Evolutionary conservation across 768 basidiomycete genomes (phyloP).

Genomic region (Artomyces pyxidatus): DNA sequence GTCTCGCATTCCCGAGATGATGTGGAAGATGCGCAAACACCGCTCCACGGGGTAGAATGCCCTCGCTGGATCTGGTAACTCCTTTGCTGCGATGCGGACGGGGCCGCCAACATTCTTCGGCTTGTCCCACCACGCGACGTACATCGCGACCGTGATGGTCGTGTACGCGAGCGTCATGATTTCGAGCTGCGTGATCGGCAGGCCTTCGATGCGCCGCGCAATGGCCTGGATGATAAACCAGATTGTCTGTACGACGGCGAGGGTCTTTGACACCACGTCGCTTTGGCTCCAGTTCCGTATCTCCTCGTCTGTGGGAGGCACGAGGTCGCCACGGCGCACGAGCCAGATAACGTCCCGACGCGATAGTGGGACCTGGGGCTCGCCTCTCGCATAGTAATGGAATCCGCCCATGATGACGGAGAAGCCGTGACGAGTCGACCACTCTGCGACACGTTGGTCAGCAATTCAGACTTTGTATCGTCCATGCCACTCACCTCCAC

Average conservation of each 20-base stretch:
- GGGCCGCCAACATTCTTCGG: not conserved
- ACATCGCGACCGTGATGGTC: not conserved
- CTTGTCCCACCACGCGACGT: not conserved
- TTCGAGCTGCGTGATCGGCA: not conserved
- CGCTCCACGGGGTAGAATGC: no score
- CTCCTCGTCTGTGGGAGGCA: not conserved
- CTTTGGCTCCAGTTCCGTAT: not conserved
- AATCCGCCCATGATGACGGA: not conserved
- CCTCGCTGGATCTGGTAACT: no score
- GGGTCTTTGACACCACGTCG: not conserved
- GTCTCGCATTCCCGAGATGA: not conserved
- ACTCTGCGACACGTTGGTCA: not conserved
- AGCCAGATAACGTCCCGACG: not conserved
- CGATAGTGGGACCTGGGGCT: not conserved
- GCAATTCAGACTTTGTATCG: no score
- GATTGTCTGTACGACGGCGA: not conserved
- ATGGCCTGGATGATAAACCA: not conserved
- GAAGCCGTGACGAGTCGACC: not conserved
- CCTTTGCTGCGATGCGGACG: no score
- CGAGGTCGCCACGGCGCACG: not conserved
- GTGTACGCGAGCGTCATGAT: not conserved
- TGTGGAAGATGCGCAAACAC: no score
- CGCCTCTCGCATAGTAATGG: not conserved
- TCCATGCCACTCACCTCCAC: no score
- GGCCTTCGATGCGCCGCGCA: not conserved